A percentile compares a stretch with the other conserved stretches of the same genome.
Conservation (phyloP, 2,329 filamentous ascomycete species). For the Aspergillus niger region DNA sequence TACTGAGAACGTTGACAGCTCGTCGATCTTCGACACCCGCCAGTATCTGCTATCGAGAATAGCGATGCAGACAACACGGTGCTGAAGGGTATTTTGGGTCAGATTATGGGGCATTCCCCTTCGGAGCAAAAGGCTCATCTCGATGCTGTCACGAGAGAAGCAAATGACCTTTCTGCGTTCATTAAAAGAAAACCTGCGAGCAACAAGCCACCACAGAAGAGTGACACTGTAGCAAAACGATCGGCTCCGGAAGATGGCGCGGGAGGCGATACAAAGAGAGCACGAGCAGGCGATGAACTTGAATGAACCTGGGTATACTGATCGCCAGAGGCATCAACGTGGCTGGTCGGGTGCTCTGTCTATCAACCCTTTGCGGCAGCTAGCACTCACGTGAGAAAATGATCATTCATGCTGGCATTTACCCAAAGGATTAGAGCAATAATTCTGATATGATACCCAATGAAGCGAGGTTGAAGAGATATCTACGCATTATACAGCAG, state of each 20-base stretch:
- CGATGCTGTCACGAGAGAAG: conserved; percentile 56
- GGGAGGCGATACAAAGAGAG: conserved; percentile 29
- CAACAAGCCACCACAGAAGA: conserved; percentile 16
- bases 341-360: conserved; percentile 1
- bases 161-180: conserved; percentile 61
- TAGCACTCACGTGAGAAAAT: background rate
- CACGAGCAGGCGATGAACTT: conserved; percentile 17
- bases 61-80: conserved; percentile 43
- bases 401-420: background rate
- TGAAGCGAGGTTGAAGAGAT: background rate
- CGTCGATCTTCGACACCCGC: conserved; percentile 58
- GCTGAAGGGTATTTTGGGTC: conserved; percentile 60
- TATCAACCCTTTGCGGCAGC: background rate
- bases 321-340: background rate
- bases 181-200: conserved; percentile 56
- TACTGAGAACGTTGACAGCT: conserved; percentile 42
- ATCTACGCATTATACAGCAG: background rate
- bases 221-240: conserved; percentile 30
- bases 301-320: background rate
- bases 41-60: conserved; percentile 49
- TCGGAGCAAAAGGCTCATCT: conserved; percentile 56
- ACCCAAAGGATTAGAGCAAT: background rate
- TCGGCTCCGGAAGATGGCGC: conserved; percentile 26
- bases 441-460: background rate
- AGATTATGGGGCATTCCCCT: conserved; percentile 58